Conservation (phyloP, 345 rosid species). For the Eucalyptus cloeziana region DNA sequence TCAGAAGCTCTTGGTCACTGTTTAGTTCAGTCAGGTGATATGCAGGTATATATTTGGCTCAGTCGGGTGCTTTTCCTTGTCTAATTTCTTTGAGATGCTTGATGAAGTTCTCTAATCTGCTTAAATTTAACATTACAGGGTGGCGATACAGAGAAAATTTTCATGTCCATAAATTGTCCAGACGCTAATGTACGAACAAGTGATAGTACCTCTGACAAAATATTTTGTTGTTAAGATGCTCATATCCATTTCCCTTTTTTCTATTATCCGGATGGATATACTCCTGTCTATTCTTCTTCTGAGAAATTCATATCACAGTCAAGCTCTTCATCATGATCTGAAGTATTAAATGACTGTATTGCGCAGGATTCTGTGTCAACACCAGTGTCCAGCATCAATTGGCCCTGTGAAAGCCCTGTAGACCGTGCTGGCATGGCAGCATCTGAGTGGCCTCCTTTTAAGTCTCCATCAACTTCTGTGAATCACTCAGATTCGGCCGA, state of each 20-base stretch:
- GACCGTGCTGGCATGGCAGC: background rate
- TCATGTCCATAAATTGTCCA: background rate
- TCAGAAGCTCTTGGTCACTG: slow-evolving; percentile 11
- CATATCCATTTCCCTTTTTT: background rate
- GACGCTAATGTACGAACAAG: background rate
- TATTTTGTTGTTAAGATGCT: background rate
- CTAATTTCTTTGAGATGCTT: background rate
- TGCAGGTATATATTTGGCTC: slow-evolving; percentile 1
- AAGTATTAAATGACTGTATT: background rate
- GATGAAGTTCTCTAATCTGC: background rate
- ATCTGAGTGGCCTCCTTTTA: background rate
- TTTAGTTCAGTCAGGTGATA: background rate
- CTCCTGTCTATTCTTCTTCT: background rate
- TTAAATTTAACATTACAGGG: background rate
- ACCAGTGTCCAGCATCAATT: background rate
- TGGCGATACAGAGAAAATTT: background rate
- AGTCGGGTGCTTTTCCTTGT: background rate
- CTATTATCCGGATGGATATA: background rate
- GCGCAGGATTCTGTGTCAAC: background rate
- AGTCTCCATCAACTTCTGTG: background rate
- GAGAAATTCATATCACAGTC: background rate
- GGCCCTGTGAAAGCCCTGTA: slow-evolving; percentile 2
- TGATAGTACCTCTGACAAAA: background rate
- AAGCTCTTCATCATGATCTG: background rate
- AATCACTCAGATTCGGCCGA: background rate